Conservation (phyloP, 1,139 yeast genomes). For the Pichia sp. region DNA sequence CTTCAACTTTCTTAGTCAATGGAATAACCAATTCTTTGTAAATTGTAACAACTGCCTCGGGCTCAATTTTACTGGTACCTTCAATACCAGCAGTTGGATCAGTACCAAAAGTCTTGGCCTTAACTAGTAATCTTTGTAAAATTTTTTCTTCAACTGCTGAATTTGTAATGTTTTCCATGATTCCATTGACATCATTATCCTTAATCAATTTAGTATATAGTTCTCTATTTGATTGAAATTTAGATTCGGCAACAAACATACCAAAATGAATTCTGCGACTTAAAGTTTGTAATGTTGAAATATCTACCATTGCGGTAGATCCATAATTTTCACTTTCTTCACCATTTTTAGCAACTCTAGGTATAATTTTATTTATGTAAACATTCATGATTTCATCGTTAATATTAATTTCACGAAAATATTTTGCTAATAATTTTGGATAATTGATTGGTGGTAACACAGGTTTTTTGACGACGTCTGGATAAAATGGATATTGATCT, state of each 20-base stretch:
- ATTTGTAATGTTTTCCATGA: constrained; percentile 78
- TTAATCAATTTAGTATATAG: constrained; percentile 58
- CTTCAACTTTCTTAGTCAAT: constrained; percentile 88
- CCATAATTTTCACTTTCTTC: constrained; percentile 86
- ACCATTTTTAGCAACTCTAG: constrained; percentile 63
- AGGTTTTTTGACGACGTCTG: constrained; percentile 54
- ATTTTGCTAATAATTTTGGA: constrained; percentile 70
- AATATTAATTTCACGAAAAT: constrained; percentile 68
- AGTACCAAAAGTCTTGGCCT: constrained; percentile 81
- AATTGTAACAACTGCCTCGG: constrained; percentile 71
- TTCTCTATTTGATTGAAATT: constrained; percentile 64
- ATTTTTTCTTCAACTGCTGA: constrained; percentile 80
- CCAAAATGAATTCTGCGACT: constrained; percentile 97
- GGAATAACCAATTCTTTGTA: constrained; percentile 89
- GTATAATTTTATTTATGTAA: constrained; percentile 68
- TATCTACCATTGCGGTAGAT: constrained; percentile 76
- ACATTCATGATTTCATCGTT: constrained; percentile 60
- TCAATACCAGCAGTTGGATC: constrained; percentile 75
- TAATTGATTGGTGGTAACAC: constrained; percentile 74
- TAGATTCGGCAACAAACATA: constrained; percentile 93
- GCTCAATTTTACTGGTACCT: constrained; percentile 71
- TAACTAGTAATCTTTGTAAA: constrained; percentile 64
- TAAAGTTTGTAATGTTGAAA: constrained; percentile 78
- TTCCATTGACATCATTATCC: constrained; percentile 61
- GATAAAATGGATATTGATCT: constrained; percentile 90